Percentiles rank a stretch among this genome's conserved stretches.
Evolutionary conservation across 805 yeast genomes (phyloP).

Genomic region (Pichia scutulata): DNA sequence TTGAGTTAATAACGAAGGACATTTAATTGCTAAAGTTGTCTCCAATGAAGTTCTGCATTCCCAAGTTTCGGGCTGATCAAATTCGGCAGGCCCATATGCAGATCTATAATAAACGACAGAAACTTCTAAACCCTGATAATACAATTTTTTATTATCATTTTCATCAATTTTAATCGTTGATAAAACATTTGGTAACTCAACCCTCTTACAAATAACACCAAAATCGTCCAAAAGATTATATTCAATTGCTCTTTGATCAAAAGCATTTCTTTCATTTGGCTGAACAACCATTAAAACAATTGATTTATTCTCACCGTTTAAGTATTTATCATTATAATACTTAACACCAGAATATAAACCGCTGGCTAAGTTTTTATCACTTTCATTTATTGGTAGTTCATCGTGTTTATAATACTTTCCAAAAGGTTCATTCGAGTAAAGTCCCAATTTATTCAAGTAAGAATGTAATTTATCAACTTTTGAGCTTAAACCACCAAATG

Average conservation of each 20-base stretch:
- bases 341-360: constrained; percentile 64
- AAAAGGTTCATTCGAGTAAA: constrained; percentile 37
- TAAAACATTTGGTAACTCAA: constrained; percentile 55
- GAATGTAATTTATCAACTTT: constrained; percentile 72
- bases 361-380: constrained; percentile 50
- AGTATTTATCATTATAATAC: constrained; percentile 37
- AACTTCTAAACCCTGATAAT: constrained; percentile 56
- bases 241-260: constrained; percentile 86
- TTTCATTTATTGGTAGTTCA: constrained; percentile 56
- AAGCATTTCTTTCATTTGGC: constrained; percentile 77
- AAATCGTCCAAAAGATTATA: constrained; percentile 50
- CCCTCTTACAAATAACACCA: constrained; percentile 55
- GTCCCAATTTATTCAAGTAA: constrained; percentile 52
- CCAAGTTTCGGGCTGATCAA: constrained; percentile 64
- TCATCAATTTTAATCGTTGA: constrained; percentile 34
- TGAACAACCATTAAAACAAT: constrained; percentile 75
- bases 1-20: constrained; percentile 86
- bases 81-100: constrained; percentile 84
- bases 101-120: constrained; percentile 87
- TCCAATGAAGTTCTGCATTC: constrained; percentile 67
- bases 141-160: constrained; percentile 42
- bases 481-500: constrained; percentile 85
- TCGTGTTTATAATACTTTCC: constrained; percentile 39
- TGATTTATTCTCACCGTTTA: constrained; percentile 30
- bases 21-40: constrained; percentile 72